Evolutionary conservation across 2,329 filamentous ascomycete genomes (phyloP).

Genomic region (Pyrenophora teres): DNA sequence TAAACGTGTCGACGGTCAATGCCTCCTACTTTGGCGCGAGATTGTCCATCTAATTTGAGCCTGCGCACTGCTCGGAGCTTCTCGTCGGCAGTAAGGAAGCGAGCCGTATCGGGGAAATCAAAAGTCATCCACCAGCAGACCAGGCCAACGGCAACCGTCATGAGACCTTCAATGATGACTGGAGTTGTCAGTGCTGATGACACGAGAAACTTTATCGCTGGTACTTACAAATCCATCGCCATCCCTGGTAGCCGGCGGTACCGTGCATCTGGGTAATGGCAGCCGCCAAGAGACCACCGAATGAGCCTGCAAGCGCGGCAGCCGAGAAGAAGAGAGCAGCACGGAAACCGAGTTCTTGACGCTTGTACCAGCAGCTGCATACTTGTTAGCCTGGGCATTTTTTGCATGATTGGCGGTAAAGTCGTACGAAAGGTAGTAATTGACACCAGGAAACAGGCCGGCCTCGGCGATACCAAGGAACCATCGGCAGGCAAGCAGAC

Average conservation of each 20-base stretch:
- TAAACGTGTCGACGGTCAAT: constrained; percentile 48
- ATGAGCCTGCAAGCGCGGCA: constrained; percentile 62
- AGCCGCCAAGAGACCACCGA: constrained; percentile 63
- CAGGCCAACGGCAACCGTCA: constrained; percentile 44
- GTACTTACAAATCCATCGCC: constrained; percentile 46
- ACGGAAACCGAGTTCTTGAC: constrained; percentile 57
- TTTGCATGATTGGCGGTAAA: background rate
- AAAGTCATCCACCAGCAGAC: constrained; percentile 63
- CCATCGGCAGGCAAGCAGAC: constrained; percentile 44
- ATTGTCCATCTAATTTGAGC: constrained; percentile 70
- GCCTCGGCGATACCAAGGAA: constrained; percentile 48
- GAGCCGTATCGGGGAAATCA: constrained; percentile 66
- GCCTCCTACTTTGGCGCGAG: constrained; percentile 61
- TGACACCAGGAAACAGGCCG: constrained; percentile 47
- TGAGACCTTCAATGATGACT: constrained; percentile 46
- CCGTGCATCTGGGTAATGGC: constrained; percentile 65
- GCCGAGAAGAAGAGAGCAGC: constrained; percentile 65
- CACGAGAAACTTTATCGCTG: background rate
- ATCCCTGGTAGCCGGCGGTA: constrained; percentile 52
- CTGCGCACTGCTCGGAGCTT: constrained; percentile 64
- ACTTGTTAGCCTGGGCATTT: constrained; percentile 3
- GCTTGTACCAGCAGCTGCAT: constrained; percentile 58
- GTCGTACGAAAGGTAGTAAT: constrained; percentile 62
- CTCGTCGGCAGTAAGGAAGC: constrained; percentile 59
- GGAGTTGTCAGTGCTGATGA: constrained; percentile 14